These are phyloP conservation scores for Quercus ilex DNA, from an alignment of 306 rosid species.

Conservation along the genomic window DNA sequence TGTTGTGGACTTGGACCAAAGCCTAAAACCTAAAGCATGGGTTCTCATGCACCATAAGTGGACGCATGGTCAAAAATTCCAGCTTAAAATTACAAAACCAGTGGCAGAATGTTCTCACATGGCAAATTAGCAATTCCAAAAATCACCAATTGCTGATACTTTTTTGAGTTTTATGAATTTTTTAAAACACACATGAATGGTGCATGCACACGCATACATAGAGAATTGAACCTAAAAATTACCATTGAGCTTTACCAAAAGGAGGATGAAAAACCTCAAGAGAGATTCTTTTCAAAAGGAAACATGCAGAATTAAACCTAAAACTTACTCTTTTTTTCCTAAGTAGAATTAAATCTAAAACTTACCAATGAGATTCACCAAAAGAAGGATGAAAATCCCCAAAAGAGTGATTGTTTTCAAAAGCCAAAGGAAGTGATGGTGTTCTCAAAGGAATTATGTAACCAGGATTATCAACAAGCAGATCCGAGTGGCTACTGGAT, in stretches of 20 bases:
- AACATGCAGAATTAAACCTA: slow-evolving; percentile 16
- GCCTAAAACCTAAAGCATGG: slow-evolving; percentile 10
- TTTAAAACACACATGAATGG: background rate
- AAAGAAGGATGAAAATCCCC: slow-evolving; percentile 32
- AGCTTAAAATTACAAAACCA: slow-evolving; percentile 7
- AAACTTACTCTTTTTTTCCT: slow-evolving; percentile 30
- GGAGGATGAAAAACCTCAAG: slow-evolving; percentile 29
- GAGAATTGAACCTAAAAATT: background rate
- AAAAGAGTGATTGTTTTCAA: slow-evolving; percentile 27
- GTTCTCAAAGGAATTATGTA: slow-evolving; percentile 29
- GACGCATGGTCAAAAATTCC: background rate
- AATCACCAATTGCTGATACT: background rate
- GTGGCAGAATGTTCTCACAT: background rate
- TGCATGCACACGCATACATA: background rate
- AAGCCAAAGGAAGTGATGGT: slow-evolving; percentile 29
- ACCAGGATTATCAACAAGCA: slow-evolving; percentile 24
- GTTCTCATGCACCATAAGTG: slow-evolving; percentile 10
- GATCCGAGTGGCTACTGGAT: slow-evolving; percentile 17
- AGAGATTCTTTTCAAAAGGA: slow-evolving; percentile 27
- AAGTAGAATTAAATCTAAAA: slow-evolving; percentile 22
- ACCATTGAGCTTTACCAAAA: slow-evolving; percentile 30
- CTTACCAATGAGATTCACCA: slow-evolving; percentile 43
- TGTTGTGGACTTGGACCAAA: background rate
- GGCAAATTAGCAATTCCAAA: background rate
- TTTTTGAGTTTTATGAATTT: background rate